Evolutionary conservation across 345 rosid species (phyloP), one percentile per base, ranked within the genome.

Genomic region (Euphorbia lathyris): DNA sequence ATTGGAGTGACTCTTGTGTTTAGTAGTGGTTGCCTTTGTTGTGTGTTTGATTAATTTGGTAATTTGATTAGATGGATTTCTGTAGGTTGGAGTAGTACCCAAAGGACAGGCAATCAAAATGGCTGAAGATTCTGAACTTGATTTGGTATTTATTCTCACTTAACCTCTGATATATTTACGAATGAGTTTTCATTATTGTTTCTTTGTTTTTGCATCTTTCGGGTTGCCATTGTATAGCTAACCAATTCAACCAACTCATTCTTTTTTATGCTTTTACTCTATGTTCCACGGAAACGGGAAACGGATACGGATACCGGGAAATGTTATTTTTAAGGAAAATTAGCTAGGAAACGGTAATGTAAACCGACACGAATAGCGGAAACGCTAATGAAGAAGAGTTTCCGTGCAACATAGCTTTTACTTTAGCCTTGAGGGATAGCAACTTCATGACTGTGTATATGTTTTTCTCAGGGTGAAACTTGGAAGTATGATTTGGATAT

Each of bases 81-180:
- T 72, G 78, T 77, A 94, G 98, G 83, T 91, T 77, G 98, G 98
- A 58, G 79, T 93, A 73, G 86, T 94, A 48, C 65, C 96, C 65
- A 88, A 86, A 84, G 74, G 58, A 22, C 85, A 90, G 73, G 98
- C 98, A 14, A 79, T 89, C 69, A 83, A 79, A 82, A 88, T 82
- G 83, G 98, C 98, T 71, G 96, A 83, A 26, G 95, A 87, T 70
- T 88, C 90, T 66, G 92, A 85, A 70, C 96, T 94, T 67, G 95
- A 95, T 81, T 72, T 95, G 97, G 97, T 91, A 86, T 75, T 78
- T 34, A 3, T 69, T 61, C 52, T 43, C 30, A 5, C 10, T 10
- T 23, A 12, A 12, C 48, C 22, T 22, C 20, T 10, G 19, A 34
- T 17, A 4, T 60, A 7, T 48, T 3, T 0, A 17, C 5, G 8